Percentiles rank a stretch among this genome's conserved stretches.
Evolutionary conservation across 208 protist species (phyloP).

Genomic region (Crithidia brevicula): DNA sequence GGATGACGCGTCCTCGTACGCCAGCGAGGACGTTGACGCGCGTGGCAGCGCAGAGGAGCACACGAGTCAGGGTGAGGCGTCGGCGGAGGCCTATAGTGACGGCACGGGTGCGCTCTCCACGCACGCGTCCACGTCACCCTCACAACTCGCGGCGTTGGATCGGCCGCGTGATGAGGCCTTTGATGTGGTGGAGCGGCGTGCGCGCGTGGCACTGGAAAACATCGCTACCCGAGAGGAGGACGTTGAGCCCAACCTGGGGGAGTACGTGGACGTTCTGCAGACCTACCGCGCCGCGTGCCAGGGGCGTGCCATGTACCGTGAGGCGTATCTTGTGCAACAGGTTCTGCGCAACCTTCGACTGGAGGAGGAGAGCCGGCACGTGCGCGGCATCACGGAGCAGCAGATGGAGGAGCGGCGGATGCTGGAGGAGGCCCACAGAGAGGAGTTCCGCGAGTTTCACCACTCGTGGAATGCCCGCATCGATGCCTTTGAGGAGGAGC

Average conservation of each 20-base stretch:
- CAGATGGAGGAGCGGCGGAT: slow-evolving; percentile 86
- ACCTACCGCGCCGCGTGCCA: slow-evolving; percentile 86
- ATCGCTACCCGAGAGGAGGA: slow-evolving; percentile 61
- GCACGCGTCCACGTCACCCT: slow-evolving; percentile 1
- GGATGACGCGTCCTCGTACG: not conserved
- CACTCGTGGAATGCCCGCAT: slow-evolving; percentile 87
- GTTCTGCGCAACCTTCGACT: slow-evolving; percentile 87
- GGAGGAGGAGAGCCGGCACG: slow-evolving; percentile 90
- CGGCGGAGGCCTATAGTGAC: no score
- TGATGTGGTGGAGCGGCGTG: slow-evolving; percentile 57
- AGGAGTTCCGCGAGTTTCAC: slow-evolving; percentile 90
- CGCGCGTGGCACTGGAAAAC: slow-evolving; percentile 70
- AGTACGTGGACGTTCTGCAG: slow-evolving; percentile 67
- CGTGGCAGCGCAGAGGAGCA: not conserved
- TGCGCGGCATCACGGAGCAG: slow-evolving; percentile 86
- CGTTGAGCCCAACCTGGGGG: slow-evolving; percentile 42
- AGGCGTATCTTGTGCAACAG: slow-evolving; percentile 92
- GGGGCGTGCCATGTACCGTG: slow-evolving; percentile 85
- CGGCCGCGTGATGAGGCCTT: slow-evolving; percentile 40
- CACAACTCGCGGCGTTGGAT: slow-evolving; percentile 11
- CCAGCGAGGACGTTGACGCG: not conserved
- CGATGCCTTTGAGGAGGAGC: slow-evolving; percentile 85
- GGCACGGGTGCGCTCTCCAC: no score
- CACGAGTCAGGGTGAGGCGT: not conserved
- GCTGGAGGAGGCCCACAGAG: slow-evolving; percentile 86